Evolutionary conservation across 1,139 yeast species (phyloP).

Genomic region (Debaryomyces nepalensis): DNA sequence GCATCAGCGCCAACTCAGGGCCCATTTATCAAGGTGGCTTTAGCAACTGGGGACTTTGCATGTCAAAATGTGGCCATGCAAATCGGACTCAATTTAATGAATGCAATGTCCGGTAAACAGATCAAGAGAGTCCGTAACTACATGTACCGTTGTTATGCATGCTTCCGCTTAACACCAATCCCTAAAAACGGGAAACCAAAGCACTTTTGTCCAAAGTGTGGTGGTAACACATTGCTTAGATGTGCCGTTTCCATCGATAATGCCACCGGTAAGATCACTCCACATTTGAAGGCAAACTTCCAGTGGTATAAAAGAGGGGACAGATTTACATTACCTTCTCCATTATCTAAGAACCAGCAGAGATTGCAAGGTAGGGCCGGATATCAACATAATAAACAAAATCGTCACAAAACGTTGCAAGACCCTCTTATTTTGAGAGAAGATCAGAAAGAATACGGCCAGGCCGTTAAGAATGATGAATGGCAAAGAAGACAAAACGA

Average conservation of each 20-base stretch:
- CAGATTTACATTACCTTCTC: conserved; percentile 72
- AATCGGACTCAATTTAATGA: conserved; percentile 84
- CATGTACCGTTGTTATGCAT: conserved; percentile 97
- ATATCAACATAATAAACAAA: conserved; percentile 65
- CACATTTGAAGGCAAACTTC: conserved; percentile 90
- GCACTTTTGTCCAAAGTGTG: conserved; percentile 96
- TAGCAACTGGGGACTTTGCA: conserved; percentile 96
- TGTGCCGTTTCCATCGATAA: conserved; percentile 89
- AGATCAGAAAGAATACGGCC: conserved; percentile 92
- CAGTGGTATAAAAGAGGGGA: conserved; percentile 95
- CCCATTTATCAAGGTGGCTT: conserved; percentile 65
- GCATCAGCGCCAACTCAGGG: conserved; percentile 28
- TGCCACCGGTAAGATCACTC: conserved; percentile 78
- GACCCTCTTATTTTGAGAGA: conserved; percentile 73
- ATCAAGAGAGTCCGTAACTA: conserved; percentile 86
- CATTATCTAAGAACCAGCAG: conserved; percentile 66
- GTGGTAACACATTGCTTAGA: conserved; percentile 86
- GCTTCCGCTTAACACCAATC: conserved; percentile 80
- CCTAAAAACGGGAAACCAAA: conserved; percentile 76
- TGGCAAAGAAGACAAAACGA: conserved; percentile 90
- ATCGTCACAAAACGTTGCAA: conserved; percentile 56
- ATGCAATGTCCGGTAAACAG: conserved; percentile 81
- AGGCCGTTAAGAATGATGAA: conserved; percentile 83
- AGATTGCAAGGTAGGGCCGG: conserved; percentile 74
- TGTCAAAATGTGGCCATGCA: conserved; percentile 95